A percentile compares a stretch with the other conserved stretches of the same genome.
Evolutionary conservation across 148 eudicot genomes (phyloP).

Genomic region (Hydrangea macrophylla): DNA sequence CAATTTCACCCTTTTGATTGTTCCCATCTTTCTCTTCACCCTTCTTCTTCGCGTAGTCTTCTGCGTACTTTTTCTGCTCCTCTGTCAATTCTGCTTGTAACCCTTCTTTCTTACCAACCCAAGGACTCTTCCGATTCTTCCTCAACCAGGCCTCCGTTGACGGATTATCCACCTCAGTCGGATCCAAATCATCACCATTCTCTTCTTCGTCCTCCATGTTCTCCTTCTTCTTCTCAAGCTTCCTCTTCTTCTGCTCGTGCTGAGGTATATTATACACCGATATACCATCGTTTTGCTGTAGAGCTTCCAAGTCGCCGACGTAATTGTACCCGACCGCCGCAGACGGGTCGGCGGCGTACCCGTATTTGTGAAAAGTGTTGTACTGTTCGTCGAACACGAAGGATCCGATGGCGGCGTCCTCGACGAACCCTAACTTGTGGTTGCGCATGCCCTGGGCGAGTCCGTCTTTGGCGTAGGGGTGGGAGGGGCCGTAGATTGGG

Average conservation of each 20-base stretch:
- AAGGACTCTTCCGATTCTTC: slow-evolving; percentile 76
- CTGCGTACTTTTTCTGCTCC: slow-evolving; percentile 95
- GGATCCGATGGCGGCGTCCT: slow-evolving; percentile 63
- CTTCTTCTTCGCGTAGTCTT: slow-evolving; percentile 84
- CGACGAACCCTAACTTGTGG: slow-evolving; percentile 91
- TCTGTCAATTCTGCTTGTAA: slow-evolving; percentile 62
- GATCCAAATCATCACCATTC: slow-evolving; percentile 23
- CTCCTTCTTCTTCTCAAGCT: slow-evolving; percentile 53
- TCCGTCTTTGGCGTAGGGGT: slow-evolving; percentile 90
- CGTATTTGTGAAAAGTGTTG: slow-evolving; percentile 76
- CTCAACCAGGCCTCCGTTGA: slow-evolving; percentile 68
- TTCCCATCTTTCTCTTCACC: slow-evolving; percentile 58
- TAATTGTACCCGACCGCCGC: slow-evolving; percentile 37
- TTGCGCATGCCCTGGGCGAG: slow-evolving; percentile 85
- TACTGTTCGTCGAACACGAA: slow-evolving; percentile 86
- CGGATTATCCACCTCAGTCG: slow-evolving; percentile 53
- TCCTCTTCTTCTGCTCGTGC: slow-evolving; percentile 68
- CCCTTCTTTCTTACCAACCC: slow-evolving; percentile 88
- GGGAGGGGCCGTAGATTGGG: slow-evolving; percentile 84
- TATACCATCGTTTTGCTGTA: slow-evolving; percentile 39
- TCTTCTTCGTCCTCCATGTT: slow-evolving; percentile 14
- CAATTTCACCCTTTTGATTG: slow-evolving; percentile 51
- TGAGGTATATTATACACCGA: slow-evolving; percentile 82
- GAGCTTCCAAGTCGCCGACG: slow-evolving; percentile 54
- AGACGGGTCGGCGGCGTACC: slow-evolving; percentile 86